phyloP scores from a whole-genome alignment of 2,329 filamentous ascomycete species.

The Ambrosiella beaveri region DNA sequence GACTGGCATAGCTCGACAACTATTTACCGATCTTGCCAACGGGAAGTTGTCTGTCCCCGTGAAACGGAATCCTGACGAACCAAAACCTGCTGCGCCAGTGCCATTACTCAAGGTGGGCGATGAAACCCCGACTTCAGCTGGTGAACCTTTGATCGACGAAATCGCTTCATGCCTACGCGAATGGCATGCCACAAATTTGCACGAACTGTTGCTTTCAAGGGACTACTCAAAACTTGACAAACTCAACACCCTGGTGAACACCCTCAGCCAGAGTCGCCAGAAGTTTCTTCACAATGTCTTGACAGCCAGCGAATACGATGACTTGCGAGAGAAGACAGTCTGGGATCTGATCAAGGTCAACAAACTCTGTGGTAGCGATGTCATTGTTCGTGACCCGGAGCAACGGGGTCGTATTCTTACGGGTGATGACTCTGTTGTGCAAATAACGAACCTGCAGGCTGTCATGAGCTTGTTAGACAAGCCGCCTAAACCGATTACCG shows the following conservation, averaged over 20 bases:
- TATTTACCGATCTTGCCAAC: conserved; percentile 22
- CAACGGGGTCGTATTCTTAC: conserved; percentile 75
- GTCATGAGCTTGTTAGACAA: conserved; percentile 88
- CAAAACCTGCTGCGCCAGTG: conserved; percentile 76
- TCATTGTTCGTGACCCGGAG: conserved; percentile 81
- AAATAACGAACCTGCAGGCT: conserved; percentile 80
- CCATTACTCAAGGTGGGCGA: conserved; percentile 97
- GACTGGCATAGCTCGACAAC: conserved; percentile 13
- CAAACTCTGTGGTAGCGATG: conserved; percentile 81
- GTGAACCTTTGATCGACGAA: conserved; percentile 88
- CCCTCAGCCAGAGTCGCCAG: conserved; percentile 69
- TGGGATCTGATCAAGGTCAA: conserved; percentile 93
- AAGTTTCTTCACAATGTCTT: conserved; percentile 90
- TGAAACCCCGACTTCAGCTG: conserved; percentile 75
- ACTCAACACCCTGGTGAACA: conserved; percentile 61
- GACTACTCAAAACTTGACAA: conserved; percentile 69
- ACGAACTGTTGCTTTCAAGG: conserved; percentile 70
- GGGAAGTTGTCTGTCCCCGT: conserved; percentile 30
- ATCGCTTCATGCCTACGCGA: conserved; percentile 92
- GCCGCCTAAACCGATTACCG: conserved; percentile 50
- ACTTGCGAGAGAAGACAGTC: conserved; percentile 71
- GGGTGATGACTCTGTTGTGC: conserved; percentile 80
- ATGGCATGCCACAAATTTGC: conserved; percentile 95
- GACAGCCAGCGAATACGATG: conserved; percentile 67
- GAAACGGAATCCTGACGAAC: conserved; percentile 45